Percentiles rank a stretch among this genome's conserved stretches.
These are phyloP conservation scores for Protomyces inouyei DNA, from an alignment of 1,139 yeast genomes.

Conservation along the genomic window DNA sequence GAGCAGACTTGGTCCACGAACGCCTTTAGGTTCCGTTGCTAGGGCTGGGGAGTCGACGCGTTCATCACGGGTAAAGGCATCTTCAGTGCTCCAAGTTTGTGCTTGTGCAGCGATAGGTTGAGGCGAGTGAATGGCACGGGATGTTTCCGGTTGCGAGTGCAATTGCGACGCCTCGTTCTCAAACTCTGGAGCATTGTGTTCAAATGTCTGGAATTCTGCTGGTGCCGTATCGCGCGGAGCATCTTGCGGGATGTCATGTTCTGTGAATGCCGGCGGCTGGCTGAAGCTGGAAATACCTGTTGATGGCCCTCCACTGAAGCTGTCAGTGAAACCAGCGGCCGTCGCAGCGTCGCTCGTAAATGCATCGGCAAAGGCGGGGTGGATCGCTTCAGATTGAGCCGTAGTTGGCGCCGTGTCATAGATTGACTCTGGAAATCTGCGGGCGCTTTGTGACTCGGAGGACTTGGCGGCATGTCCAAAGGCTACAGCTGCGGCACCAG, in stretches of 20 bases:
- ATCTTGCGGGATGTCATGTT: not conserved
- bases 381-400: not conserved
- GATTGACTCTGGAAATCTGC: not conserved
- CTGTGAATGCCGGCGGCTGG: not conserved
- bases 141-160: not conserved
- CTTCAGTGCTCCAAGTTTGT: slow-evolving; percentile 22
- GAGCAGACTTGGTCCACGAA: not conserved
- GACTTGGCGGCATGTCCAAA: not conserved
- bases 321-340: slow-evolving; percentile 3
- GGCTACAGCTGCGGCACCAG: slow-evolving; percentile 2
- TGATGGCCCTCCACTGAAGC: not conserved
- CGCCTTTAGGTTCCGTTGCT: not conserved
- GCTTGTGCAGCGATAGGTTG: slow-evolving; percentile 11
- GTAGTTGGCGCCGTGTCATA: slow-evolving; percentile 7
- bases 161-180: not conserved
- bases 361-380: not conserved
- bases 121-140: slow-evolving; percentile 6
- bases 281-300: not conserved
- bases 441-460: not conserved
- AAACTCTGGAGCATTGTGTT: not conserved
- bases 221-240: not conserved
- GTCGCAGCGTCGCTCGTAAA: not conserved
- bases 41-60: slow-evolving; percentile 7
- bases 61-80: slow-evolving; percentile 18
- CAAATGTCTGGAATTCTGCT: not conserved